Base-by-base conservation (phyloP, 148 eudicot species). In the Persicaria tinctoria region DNA sequence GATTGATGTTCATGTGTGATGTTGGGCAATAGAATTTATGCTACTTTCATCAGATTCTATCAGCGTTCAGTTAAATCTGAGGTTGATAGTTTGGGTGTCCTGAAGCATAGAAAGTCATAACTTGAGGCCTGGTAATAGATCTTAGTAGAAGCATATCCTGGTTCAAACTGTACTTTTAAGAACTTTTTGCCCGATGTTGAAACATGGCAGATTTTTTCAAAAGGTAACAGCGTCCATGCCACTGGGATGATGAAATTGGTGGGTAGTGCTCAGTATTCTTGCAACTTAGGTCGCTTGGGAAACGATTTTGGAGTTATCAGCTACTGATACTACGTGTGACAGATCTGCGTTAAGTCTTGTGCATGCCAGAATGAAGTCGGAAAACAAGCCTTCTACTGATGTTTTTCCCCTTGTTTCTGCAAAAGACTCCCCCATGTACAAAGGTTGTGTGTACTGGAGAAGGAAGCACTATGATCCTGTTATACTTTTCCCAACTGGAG, bases 281-380 rank as follows among this genome's bases (percentile, higher is more conserved):
- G 80, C 76, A 81, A 79, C 54, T 76, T 83, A 46, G 81, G 75
- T 73, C 48, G 75, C 78, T 54, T 78, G 46, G 82, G 79, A 70
- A 85, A 84, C 80, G 63, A 77, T 79, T 84, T 89, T 16, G 86
- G 86, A 84, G 70, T 76, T 84, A 57, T 86, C 97, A 69, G 80
- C 78, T 66, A 45, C 76, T 49, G 79, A 77, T 79, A 78, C 74
- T 41, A 81, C 84, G 75, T 84, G 84, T 56, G 82, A 85, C 74
- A 82, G 66, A 75, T 85, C 83, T 73, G 81, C 76, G 55, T 93
- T 78, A 74, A 80, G 77, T 79, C 56, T 80, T 75, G 93, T 90
- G 13, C 90, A 92, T 78, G 81, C 80, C 74, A 86, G 93, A 75
- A 90, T 81, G 79, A 92, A 80, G 80, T 60, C 50, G 45, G 77